These are phyloP conservation scores for Berberis vulgaris DNA, from an alignment of 164 flowering plant species.

Conservation along the genomic window DNA sequence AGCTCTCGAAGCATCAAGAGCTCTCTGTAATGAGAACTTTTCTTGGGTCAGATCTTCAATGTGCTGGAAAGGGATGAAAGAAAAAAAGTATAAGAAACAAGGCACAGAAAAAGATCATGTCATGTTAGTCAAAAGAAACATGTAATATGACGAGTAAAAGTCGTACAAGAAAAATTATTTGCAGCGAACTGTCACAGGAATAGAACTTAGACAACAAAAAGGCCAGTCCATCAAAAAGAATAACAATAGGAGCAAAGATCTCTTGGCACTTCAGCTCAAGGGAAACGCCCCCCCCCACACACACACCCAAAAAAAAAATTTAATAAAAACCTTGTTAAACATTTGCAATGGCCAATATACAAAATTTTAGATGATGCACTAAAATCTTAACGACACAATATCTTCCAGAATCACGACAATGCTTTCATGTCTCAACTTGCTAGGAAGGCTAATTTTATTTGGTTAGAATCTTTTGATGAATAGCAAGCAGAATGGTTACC, in stretches of 20 bases:
- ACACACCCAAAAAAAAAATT: too few species aligned
- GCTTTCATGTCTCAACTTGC: too few species aligned
- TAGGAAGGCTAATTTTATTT: too few species aligned
- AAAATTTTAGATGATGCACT: too few species aligned
- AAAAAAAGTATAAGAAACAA: constrained; percentile 3
- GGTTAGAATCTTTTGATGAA: neutral
- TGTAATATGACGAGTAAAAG: neutral
- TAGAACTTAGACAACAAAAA: neutral
- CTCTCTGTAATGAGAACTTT: constrained; percentile 86
- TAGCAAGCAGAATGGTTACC: neutral
- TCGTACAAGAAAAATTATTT: neutral
- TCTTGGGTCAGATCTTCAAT: constrained; percentile 99
- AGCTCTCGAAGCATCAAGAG: constrained; percentile 78
- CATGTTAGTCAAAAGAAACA: neutral
- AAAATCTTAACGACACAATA: too few species aligned
- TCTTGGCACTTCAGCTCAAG: too few species aligned
- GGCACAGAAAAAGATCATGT: neutral
- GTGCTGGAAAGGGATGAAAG: constrained; percentile 48
- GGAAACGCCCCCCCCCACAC: too few species aligned
- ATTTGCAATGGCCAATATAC: too few species aligned
- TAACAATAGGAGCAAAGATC: too few species aligned
- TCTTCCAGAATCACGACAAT: too few species aligned
- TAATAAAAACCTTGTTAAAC: too few species aligned
- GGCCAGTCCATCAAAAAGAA: too few species aligned
- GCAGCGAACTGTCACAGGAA: neutral